A percentile compares a stretch with the other conserved stretches of the same genome.
Evolutionary conservation across 192 early-diverging fungal species (phyloP).

Genomic region (Gryganskiella cystojenkinii): DNA sequence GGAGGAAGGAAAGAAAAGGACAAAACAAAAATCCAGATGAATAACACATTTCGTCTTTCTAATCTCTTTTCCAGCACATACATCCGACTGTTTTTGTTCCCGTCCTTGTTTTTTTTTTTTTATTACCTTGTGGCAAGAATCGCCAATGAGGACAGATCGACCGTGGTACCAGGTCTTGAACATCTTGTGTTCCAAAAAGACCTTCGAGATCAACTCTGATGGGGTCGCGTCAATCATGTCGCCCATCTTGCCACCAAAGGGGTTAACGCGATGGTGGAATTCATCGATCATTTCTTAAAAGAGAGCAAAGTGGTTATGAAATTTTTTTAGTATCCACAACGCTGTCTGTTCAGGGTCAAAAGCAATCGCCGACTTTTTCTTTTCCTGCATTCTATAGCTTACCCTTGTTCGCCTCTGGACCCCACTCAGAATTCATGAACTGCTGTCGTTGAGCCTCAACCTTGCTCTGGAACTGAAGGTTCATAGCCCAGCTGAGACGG

Average conservation of each 20-base stretch:
- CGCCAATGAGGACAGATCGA: slow-evolving; percentile 24
- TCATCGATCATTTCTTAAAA: too few relatives aligned
- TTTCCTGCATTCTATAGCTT: too few relatives aligned
- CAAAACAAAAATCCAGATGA: slow-evolving; percentile 10
- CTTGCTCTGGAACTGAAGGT: slow-evolving; percentile 4
- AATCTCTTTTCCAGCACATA: too few relatives aligned
- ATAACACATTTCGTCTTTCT: slow-evolving; percentile 40
- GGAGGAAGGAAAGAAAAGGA: background rate
- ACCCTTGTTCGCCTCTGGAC: slow-evolving; percentile 10
- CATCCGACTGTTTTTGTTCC: background rate
- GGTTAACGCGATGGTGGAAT: too few relatives aligned
- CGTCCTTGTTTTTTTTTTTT: background rate
- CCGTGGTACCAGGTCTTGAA: slow-evolving; percentile 40
- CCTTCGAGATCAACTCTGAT: slow-evolving; percentile 21
- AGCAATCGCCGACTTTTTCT: slow-evolving; percentile 18
- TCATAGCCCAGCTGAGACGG: slow-evolving; percentile 22
- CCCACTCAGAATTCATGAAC: slow-evolving; percentile 28
- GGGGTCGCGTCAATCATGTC: slow-evolving; percentile 12
- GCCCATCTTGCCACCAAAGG: too few relatives aligned
- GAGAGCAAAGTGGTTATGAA: too few relatives aligned
- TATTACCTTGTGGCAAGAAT: background rate
- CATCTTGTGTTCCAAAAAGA: slow-evolving; percentile 33
- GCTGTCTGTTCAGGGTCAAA: too few relatives aligned
- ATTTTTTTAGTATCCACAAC: too few relatives aligned
- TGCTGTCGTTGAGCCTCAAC: slow-evolving; percentile 7